Conservation (phyloP, 129 eudicot species). For the Pseudognaphalium luteoalbum region DNA sequence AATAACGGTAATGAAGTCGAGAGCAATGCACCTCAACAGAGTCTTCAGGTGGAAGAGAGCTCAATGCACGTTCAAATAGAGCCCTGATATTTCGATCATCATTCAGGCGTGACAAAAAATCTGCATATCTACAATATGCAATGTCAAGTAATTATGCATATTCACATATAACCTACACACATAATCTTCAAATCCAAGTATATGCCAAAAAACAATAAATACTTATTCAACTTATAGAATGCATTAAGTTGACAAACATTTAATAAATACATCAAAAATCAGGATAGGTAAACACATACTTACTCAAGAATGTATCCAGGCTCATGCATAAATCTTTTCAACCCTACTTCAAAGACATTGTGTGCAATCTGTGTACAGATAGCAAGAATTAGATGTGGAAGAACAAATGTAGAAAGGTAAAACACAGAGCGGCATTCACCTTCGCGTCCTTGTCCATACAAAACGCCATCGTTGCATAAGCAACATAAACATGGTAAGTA, state of each 20-base stretch:
- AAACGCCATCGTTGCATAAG: conserved; percentile 92
- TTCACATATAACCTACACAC: conserved; percentile 12
- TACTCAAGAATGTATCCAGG: conserved; percentile 98
- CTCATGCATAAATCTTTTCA: conserved; percentile 94
- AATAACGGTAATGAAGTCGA: neutral
- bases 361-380: conserved; percentile 69
- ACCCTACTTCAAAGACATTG: conserved; percentile 88
- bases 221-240: neutral
- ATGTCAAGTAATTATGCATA: conserved; percentile 7
- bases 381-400: conserved; percentile 1
- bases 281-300: conserved; percentile 33
- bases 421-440: conserved; percentile 45
- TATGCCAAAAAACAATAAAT: neutral
- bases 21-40: conserved; percentile 75
- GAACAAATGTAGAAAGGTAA: neutral
- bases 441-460: conserved; percentile 96
- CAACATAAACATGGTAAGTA: conserved; percentile 95
- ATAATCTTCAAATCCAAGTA: neutral
- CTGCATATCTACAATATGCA: conserved; percentile 77
- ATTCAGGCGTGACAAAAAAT: conserved; percentile 83
- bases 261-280: neutral
- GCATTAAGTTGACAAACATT: neutral
- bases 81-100: conserved; percentile 98
- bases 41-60: conserved; percentile 87
- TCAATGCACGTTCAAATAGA: conserved; percentile 93